Evolutionary conservation across 495 filamentous ascomycete genomes (phyloP), one percentile per base, ranked within the genome.

Genomic region (Xeromyces bisporus): DNA sequence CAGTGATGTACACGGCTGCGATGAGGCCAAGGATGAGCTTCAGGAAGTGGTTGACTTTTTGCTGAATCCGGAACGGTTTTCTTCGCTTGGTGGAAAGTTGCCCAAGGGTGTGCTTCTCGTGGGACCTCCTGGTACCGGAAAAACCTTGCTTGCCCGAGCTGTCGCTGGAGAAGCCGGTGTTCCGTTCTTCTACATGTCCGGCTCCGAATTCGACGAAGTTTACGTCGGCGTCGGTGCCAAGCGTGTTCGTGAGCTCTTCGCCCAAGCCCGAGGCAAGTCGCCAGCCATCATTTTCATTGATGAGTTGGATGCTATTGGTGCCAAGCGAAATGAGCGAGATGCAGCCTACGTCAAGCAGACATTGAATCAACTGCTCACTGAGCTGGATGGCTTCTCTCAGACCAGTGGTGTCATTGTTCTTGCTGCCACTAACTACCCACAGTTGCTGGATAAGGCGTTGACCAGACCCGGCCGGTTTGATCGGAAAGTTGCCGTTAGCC

Each of bases 141-240:
- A 97, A 56, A 97, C 89, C n/a, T 68, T 97, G 24, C 70, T 97
- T 34, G 89, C 89, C 35, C 80, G 91, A 40, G 89, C 89, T 7
- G 89, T 97, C 31, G 89, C 89, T 32, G 89, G 89, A 16, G 89
- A 97, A 61, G 84, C 89, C 26, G 89, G 89, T 35, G 91, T 96
- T 13, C 89, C 89, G 1, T 96, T 94, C 69, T 97, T 94, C 68
- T 96, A 89, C 67, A 94, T 97, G 87, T 96, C 91, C 41, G 89
- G 89, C 16, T 86, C 80, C 34, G 91, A 97, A 51, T 97, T 97
- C 47, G 89, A 97, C 46, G 89, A 97, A 52, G 79, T 97, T 24
- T 97, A 93, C 44, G 91, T 97, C 15, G 89, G 89, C 43, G 91
- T 97, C 32, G 89, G 89, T 43, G 89, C 89, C 28, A 96, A 96